A percentile compares a stretch with the other conserved stretches of the same genome.
These are phyloP conservation scores for Clarireedia homoeocarpa DNA, from an alignment of 2,329 filamentous ascomycete species.

Conservation along the genomic window DNA sequence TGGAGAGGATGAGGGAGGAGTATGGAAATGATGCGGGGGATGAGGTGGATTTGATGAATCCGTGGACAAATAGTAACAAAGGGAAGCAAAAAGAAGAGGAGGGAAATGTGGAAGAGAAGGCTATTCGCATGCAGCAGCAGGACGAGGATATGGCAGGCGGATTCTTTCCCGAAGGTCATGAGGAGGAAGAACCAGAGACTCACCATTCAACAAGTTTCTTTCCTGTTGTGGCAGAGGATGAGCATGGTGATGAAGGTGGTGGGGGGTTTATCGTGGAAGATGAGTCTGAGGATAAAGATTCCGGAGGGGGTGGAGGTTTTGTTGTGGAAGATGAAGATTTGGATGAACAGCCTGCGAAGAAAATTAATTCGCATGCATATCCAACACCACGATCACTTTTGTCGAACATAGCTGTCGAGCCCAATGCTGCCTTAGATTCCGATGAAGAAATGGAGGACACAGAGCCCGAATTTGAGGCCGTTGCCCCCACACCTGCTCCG, in stretches of 20 bases:
- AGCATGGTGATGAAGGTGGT: slow-evolving; percentile 10
- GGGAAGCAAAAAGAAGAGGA: slow-evolving; percentile 21
- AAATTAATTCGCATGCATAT: slow-evolving; percentile 14
- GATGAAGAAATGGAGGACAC: slow-evolving; percentile 16
- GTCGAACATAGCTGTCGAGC: slow-evolving; percentile 3
- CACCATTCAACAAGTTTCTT: slow-evolving; percentile 23
- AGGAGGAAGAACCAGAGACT: slow-evolving; percentile 35
- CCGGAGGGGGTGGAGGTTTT: slow-evolving; percentile 19
- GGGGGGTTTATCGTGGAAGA: slow-evolving; percentile 26
- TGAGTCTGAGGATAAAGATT: slow-evolving; percentile 11
- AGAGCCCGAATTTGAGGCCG: neutral
- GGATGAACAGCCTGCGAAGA: neutral
- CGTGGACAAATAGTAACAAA: slow-evolving; percentile 38
- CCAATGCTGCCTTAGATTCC: neutral
- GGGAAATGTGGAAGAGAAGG: slow-evolving; percentile 22
- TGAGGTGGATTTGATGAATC: slow-evolving; percentile 46
- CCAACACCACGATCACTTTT: slow-evolving; percentile 18
- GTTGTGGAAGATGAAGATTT: slow-evolving; percentile 20
- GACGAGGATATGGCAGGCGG: slow-evolving; percentile 52
- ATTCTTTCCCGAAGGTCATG: slow-evolving; percentile 50
- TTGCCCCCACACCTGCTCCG: slow-evolving; percentile 5
- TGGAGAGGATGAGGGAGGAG: slow-evolving; percentile 66
- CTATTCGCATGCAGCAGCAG: slow-evolving; percentile 25
- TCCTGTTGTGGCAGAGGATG: slow-evolving; percentile 23
- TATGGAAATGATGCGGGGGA: slow-evolving; percentile 57